phyloP scores from a whole-genome alignment of 495 filamentous ascomycete genomes.

The Penicillium robsamsonii region DNA sequence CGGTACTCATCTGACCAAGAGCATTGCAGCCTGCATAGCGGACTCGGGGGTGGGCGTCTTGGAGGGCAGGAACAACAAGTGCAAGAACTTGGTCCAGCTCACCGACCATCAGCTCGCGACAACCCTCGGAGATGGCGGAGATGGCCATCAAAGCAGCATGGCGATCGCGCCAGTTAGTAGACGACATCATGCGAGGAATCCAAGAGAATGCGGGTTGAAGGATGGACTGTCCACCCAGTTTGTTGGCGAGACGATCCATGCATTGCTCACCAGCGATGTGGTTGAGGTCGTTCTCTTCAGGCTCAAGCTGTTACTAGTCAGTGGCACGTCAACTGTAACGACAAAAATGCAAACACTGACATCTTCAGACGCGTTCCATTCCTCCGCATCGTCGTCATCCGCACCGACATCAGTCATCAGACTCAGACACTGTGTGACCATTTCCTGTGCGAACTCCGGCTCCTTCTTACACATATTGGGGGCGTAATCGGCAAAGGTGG shows the following conservation, averaged over 20 bases:
- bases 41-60: conserved; percentile 88
- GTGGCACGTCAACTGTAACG: conserved; percentile 8
- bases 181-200: conserved; percentile 97
- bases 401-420: conserved; percentile 98
- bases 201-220: conserved; percentile 93
- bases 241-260: conserved; percentile 98
- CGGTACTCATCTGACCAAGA: conserved; percentile 99
- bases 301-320: conserved; percentile 62
- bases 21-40: conserved; percentile 98
- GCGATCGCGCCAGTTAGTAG: conserved; percentile 89
- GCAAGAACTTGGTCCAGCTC: conserved; percentile 92
- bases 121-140: conserved; percentile 97
- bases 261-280: conserved; percentile 98
- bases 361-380: conserved; percentile 94
- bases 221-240: conserved; percentile 83
- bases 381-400: conserved; percentile 91
- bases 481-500: conserved; percentile 94
- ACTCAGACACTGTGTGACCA: conserved; percentile 98
- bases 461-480: conserved; percentile 95
- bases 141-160: conserved; percentile 99
- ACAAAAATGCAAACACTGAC: conserved; percentile 49
- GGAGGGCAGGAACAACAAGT: conserved; percentile 88
- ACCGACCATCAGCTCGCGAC: conserved; percentile 90
- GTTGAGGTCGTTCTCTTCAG: conserved; percentile 94
- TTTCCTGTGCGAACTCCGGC: conserved; percentile 80